Evolutionary conservation across 2,329 filamentous ascomycete genomes (phyloP).

Genomic region (Fusarium transvaalense): DNA sequence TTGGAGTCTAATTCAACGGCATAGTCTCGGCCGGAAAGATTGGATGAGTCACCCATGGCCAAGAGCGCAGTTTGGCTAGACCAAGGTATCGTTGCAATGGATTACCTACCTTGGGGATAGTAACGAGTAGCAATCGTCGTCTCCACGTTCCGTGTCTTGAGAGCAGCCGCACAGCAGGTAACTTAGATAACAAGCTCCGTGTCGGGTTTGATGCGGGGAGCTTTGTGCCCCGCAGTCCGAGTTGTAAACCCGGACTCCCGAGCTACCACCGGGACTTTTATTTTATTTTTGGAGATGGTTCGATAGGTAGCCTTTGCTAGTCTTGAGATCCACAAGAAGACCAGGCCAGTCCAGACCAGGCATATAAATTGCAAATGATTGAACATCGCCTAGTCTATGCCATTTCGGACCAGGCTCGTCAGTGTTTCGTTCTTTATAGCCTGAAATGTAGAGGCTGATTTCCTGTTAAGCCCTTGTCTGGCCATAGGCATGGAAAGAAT

Average conservation of each 20-base stretch:
- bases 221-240: conserved; percentile 33
- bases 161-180: not conserved
- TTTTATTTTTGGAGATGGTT: conserved; percentile 4
- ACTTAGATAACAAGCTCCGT: conserved; percentile 26
- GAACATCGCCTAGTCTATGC: not conserved
- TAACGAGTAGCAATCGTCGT: conserved; percentile 1
- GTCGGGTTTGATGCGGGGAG: conserved; percentile 38
- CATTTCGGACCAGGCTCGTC: not conserved
- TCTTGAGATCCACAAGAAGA: conserved; percentile 27
- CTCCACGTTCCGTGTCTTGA: not conserved
- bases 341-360: not conserved
- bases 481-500: not conserved
- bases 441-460: not conserved
- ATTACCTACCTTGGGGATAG: conserved; percentile 5
- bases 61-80: conserved; percentile 9
- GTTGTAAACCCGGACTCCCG: conserved; percentile 31
- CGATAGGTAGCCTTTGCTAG: conserved; percentile 8
- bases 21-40: conserved; percentile 24
- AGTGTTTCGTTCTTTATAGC: not conserved
- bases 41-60: conserved; percentile 36
- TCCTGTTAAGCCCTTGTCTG: not conserved
- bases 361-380: not conserved
- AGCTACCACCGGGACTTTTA: conserved; percentile 21
- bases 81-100: conserved; percentile 13
- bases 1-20: conserved; percentile 62